These are phyloP conservation scores for Gymnopus androsaceus DNA, from an alignment of 1,284 basidiomycete genomes.

Conservation along the genomic window DNA sequence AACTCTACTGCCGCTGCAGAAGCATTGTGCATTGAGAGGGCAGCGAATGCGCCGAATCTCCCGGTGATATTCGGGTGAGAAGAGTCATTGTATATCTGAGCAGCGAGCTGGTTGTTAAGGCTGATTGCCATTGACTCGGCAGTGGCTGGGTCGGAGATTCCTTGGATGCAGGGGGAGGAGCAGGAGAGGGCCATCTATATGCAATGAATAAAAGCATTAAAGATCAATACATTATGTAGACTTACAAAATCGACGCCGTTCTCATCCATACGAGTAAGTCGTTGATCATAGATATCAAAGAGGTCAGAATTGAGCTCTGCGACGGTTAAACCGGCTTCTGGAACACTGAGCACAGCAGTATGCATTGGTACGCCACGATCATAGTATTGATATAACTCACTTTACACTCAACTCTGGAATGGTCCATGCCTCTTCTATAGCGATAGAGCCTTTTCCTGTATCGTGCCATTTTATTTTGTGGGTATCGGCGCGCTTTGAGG, in stretches of 20 bases:
- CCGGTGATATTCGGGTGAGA: constrained; percentile 15
- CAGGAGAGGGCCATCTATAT: constrained; percentile 44
- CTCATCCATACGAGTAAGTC: constrained; percentile 16
- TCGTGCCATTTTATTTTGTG: constrained; percentile 26
- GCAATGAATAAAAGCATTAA: no score
- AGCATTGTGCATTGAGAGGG: constrained; percentile 21
- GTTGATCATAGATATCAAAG: constrained; percentile 14
- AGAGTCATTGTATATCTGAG: no score
- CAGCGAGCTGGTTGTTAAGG: constrained; percentile 14
- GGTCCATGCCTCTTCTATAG: constrained; percentile 45
- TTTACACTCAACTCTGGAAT: constrained; percentile 38
- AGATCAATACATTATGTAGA: no score
- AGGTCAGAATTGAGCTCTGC: constrained; percentile 8
- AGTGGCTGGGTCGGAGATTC: constrained; percentile 9
- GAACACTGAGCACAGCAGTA: no score
- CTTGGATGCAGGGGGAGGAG: constrained; percentile 33
- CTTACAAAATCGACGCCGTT: constrained; percentile 16
- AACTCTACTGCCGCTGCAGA: constrained; percentile 16
- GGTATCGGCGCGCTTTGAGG: background rate
- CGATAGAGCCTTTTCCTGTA: constrained; percentile 37
- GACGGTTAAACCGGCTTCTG: background rate
- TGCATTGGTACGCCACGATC: background rate
- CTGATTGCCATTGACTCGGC: constrained; percentile 33
- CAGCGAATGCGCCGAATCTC: constrained; percentile 19
- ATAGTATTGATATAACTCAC: no score